Evolutionary conservation across 106 monocot species (phyloP), one percentile per base, ranked within the genome.

Genomic region (Dioscorea dumetorum): DNA sequence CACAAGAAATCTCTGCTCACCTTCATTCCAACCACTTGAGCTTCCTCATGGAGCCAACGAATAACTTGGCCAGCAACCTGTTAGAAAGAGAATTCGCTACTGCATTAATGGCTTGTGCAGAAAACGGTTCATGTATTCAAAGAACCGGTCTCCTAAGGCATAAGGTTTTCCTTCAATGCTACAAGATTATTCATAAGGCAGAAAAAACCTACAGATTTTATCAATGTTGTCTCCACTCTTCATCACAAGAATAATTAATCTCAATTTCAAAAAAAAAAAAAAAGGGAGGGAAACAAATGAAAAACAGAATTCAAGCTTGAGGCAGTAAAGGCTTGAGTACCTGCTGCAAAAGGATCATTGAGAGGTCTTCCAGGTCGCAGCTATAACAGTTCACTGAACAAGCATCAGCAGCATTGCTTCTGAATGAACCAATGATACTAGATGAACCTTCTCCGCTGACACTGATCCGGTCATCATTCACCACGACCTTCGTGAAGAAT

Each of bases 41-140:
- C 89, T 72, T 99, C 97, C 51, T 92, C 92, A 35, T 92, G 82
- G 41, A 99, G 92, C 97, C 97, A 99, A 5, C 74, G 73, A 62
- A 99, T 83, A 23, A 99, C 82, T 70, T 92, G 97, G 51, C 82
- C 67, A 7, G 92, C 89, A 67, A 90, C 84, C 97, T 99, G 88
- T 62, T 35, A 24, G 19, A 21, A 63, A n/a, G 17, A 33, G 33
- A 8, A 5, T 10, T 41, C 10, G 5, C 6, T 41, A 4, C 5
- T 41, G 41, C 41, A 41, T 41, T 10, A 41, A 41, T 41, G 10
- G 41, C 41, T 41, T 3, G 6, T 41, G 41, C 10, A 41, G 6
- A 41, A 10, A 41, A 41, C 41, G 2, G 3, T 41, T 28, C 6
- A 41, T 41, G 41, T 41, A 3, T 41, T 41, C 6, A 41, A 41